phyloP scores from a whole-genome alignment of 805 yeast species.

The Candida oleophila region DNA sequence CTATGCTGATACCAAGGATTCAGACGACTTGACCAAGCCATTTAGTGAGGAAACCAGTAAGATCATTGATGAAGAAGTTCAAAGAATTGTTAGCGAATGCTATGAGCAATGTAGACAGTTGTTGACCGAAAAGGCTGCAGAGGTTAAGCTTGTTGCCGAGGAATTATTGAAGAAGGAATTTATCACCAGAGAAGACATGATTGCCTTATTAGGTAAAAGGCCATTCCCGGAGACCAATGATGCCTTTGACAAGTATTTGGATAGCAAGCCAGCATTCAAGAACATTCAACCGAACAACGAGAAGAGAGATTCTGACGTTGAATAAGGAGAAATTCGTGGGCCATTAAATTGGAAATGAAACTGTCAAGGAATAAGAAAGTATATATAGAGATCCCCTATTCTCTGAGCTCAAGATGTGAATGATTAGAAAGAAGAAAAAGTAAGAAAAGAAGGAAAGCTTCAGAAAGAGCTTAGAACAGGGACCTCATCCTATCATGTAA shows the following conservation, averaged over 20 bases:
- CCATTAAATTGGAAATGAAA: neutral
- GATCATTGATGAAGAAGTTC: slow-evolving; percentile 78
- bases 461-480: no score
- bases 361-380: no score
- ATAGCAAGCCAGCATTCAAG: slow-evolving; percentile 43
- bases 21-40: slow-evolving; percentile 74
- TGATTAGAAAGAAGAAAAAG: neutral
- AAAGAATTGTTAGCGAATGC: slow-evolving; percentile 72
- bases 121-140: slow-evolving; percentile 65
- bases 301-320: slow-evolving; percentile 21
- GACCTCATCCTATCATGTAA: neutral
- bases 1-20: slow-evolving; percentile 66
- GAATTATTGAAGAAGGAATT: slow-evolving; percentile 85
- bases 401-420: neutral
- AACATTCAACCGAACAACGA: slow-evolving; percentile 28
- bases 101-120: slow-evolving; percentile 69
- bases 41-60: slow-evolving; percentile 86
- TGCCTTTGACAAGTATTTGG: slow-evolving; percentile 79
- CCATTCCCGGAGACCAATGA: slow-evolving; percentile 90
- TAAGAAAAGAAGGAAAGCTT: no score
- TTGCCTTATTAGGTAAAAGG: slow-evolving; percentile 81
- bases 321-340: no score
- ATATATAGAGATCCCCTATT: neutral
- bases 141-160: slow-evolving; percentile 84
- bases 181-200: slow-evolving; percentile 91